Evolutionary conservation across 768 basidiomycete species (phyloP), one percentile per base, ranked within the genome.

Genomic region (Gloeophyllum trabeum): DNA sequence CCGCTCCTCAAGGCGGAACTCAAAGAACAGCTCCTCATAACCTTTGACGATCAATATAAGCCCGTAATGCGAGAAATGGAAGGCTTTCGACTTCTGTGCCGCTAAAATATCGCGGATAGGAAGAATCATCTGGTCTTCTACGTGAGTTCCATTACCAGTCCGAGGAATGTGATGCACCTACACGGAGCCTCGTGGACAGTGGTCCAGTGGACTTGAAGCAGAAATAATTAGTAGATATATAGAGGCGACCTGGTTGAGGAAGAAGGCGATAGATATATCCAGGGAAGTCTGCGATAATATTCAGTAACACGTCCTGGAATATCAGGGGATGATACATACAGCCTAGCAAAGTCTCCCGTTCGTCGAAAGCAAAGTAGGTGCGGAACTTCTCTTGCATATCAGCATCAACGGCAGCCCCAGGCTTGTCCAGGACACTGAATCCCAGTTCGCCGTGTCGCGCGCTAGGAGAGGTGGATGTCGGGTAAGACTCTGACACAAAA

Each of bases 21-120:
- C 96, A 52, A 98, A 85, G 67, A 99, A 99, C 6, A 98, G 69
- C 57, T 99, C 94, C 61, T 99, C 94, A 55, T 98, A 91, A 1
- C 94, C 94, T 53, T 85, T 88, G 51, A 99, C 79, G 42, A 97
- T 81, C 43, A 98, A 69, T 25, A 87, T 78, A 16, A 98, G 73
- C 21, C 94, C 94, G 53, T 84, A 76, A 54, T 91, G 90, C 4
- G 86, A 89, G 57, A 96, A 89, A 19, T 86, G 77, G 48, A 87
- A 85, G 2, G 92, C 87, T 59, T 81, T 89, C 6, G 84, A 79
- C 56, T 76, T 83, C 60, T 96, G 87, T 4, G 76, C 70, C 7
- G 88, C 74, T 32, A 98, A 66, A 28, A 98, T 76, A 59, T 98
- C 94, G 34, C 76, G 75, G 43, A 96, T 78, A 10, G 94, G 94